Base-by-base conservation (phyloP, 225 moss, liverwort and hornwort genomes). In the Antitrichia curtipendula region DNA sequence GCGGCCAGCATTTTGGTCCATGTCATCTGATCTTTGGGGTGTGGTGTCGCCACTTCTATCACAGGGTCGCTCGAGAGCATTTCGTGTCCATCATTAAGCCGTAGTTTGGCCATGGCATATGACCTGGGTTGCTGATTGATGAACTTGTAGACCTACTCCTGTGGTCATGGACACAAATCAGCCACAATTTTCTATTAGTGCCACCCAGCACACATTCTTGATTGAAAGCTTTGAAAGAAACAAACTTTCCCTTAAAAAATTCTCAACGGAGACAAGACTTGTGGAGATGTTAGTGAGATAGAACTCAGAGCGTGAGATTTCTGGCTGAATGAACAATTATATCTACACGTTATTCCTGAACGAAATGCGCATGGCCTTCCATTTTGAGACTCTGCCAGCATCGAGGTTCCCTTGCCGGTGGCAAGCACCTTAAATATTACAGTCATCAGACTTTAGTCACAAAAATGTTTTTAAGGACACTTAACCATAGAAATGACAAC, bases 1-100 rank as follows among this genome's bases (percentile, higher is more conserved):
- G 85, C 65, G 25, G 83, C 40, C n/a, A 91, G 87, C 86, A 64
- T 50, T 53, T 91, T 76, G 25, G 77, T 86, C 92, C 91, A 91
- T 71, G 86, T 79, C 54, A 16, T 60, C 62, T 32, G 41, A 16
- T 78, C 23, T 22, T 82, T 38, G 22, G 40, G 22, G 63, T 23
- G 13, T 7, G 70, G 62, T 25, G 58, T n/a, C 29, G 59, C 61
- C 14, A 28, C 40, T 57, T 78, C 85, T 72, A 59, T 43, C 25
- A 38, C 22, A 25, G 53, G 28, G 59, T 86, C 81, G 47, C 70
- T 86, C 41, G 54, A 41, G 24, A 75, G 31, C 76, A 81, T 56
- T 52, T 87, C 86, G 19, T 89, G 79, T 63, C 78, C 83, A 56
- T 92, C 91, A 41, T 73, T 89, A 14, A 73, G 64, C 82, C 73